Evolutionary conservation across 2,329 filamentous ascomycete genomes (phyloP), one percentile per base, ranked within the genome.

Genomic region (Dactylonectria macrodidyma): DNA sequence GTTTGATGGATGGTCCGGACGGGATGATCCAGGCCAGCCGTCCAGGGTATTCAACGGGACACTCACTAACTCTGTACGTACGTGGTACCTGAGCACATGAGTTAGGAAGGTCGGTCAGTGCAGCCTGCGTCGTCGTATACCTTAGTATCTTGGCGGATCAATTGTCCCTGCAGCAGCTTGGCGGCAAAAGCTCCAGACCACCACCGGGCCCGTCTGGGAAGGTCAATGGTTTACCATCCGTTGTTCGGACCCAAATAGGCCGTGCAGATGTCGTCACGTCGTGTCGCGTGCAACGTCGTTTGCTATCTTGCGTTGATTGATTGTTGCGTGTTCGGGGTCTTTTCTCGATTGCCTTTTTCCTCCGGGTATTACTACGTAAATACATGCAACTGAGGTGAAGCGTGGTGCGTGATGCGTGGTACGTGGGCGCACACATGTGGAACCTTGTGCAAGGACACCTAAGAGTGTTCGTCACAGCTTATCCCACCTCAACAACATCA

Each of bases 401-500:
- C 50, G 50, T 56, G 55, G 44, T 51, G 22, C 24, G 62, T 50
- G 47, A 24, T 47, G 12, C 46, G 19, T 24, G 46, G 46, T 48
- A 19, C 46, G 24, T 44, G 41, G 16, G 48, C 59, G 47, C 34
- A 44, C 34, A 30, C 19, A 24, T 60, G 63, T 66, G 63, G 63
- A 58, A 65, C 62, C 62, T 58, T 26, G 41, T 26, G 26, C 58
- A 62, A 66, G 64, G 64, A 60, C 63, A 66, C 63, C 52, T 62
- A 54, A 54, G 9, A 54, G 26, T 54, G 52, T 54, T 46, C 48
- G 30, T 55, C 38, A 50, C 52, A 56, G 50, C 63, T 61, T 33
- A 36, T 34, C n/a, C 30, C n/a, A 41, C 41, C 30, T 48, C 5
- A 9, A 26, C 64, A 51, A 62, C 47, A 41, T 47, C 47, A 33